Percentiles rank a stretch among this genome's conserved stretches.
Evolutionary conservation across 2,329 filamentous ascomycete species (phyloP).

Genomic region (Calonectria crousiana): DNA sequence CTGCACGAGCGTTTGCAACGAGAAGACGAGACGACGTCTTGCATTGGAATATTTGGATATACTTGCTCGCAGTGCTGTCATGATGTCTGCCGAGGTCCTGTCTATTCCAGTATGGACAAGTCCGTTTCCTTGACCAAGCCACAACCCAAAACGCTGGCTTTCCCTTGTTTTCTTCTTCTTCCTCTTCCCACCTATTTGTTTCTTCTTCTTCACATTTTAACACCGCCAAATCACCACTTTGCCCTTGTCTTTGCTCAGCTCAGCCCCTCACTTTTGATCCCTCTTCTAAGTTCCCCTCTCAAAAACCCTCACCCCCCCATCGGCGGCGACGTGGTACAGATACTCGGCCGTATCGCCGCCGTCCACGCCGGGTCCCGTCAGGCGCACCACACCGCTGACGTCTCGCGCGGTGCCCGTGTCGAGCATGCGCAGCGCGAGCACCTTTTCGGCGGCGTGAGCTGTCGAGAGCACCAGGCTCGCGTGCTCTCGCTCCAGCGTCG

Average conservation of each 20-base stretch:
- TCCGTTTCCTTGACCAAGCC: neutral
- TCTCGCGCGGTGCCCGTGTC: conserved; percentile 92
- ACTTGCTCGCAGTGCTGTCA: neutral
- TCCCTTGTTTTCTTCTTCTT: neutral
- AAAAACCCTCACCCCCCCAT: conserved; percentile 86
- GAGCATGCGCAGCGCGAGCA: conserved; percentile 79
- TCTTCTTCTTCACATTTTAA: neutral
- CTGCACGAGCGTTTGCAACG: no score
- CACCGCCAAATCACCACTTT: neutral
- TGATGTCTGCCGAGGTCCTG: neutral
- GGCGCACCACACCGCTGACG: conserved; percentile 87
- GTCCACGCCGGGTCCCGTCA: conserved; percentile 65
- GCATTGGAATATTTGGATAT: neutral
- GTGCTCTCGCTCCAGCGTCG: conserved; percentile 77
- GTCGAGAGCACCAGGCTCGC: conserved; percentile 77
- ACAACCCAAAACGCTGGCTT: neutral
- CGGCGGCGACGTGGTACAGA: conserved; percentile 83
- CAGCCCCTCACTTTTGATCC: neutral
- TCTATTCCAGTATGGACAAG: neutral
- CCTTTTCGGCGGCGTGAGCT: conserved; percentile 80
- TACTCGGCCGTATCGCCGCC: conserved; percentile 74
- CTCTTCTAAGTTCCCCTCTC: conserved; percentile 71
- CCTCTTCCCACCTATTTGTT: neutral
- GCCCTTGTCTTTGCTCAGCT: neutral
- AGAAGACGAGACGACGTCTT: neutral